Percentiles rank a stretch among this genome's conserved stretches.
Evolutionary conservation across 1,139 yeast species (phyloP).

Genomic region (Trichomonascaceae sp.): DNA sequence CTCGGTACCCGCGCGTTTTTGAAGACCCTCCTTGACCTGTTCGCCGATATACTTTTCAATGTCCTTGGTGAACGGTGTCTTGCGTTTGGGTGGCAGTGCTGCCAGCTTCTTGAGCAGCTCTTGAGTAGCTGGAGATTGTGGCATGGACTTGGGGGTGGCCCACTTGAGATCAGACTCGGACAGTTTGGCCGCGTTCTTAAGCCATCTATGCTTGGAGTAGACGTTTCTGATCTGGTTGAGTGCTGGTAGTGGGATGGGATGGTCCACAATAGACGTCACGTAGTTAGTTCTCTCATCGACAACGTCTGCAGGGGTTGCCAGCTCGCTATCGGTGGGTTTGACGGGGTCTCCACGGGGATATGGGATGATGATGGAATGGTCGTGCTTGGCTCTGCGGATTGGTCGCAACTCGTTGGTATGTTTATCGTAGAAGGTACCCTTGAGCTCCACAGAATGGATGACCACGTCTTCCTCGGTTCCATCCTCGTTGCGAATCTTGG

Average conservation of each 20-base stretch:
- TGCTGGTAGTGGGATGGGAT: slow-evolving; percentile 60
- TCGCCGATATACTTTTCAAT: slow-evolving; percentile 55
- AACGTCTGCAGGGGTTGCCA: slow-evolving; percentile 42
- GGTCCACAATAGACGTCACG: slow-evolving; percentile 50
- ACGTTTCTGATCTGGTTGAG: slow-evolving; percentile 64
- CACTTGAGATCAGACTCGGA: slow-evolving; percentile 49
- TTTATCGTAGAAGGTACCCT: slow-evolving; percentile 57
- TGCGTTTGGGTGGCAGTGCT: slow-evolving; percentile 33
- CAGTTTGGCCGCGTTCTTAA: slow-evolving; percentile 34
- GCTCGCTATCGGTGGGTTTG: slow-evolving; percentile 38
- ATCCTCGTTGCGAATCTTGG: slow-evolving; percentile 52
- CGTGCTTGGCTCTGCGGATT: slow-evolving; percentile 58
- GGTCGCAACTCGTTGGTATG: slow-evolving; percentile 67
- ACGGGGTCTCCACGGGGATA: slow-evolving; percentile 75
- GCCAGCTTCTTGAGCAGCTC: slow-evolving; percentile 41
- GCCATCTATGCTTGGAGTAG: slow-evolving; percentile 35
- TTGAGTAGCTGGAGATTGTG: slow-evolving; percentile 29
- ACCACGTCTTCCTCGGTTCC: slow-evolving; percentile 54
- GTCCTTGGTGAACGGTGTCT: slow-evolving; percentile 47
- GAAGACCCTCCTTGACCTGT: slow-evolving; percentile 32
- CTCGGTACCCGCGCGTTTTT: slow-evolving; percentile 18
- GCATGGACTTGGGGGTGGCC: slow-evolving; percentile 49
- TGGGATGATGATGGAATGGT: slow-evolving; percentile 59
- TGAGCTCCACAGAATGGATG: slow-evolving; percentile 57
- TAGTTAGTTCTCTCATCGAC: slow-evolving; percentile 66